These are phyloP conservation scores for Immersiporthe knoxdaviesiana DNA, from an alignment of 2,329 filamentous ascomycete species.

Conservation along the genomic window DNA sequence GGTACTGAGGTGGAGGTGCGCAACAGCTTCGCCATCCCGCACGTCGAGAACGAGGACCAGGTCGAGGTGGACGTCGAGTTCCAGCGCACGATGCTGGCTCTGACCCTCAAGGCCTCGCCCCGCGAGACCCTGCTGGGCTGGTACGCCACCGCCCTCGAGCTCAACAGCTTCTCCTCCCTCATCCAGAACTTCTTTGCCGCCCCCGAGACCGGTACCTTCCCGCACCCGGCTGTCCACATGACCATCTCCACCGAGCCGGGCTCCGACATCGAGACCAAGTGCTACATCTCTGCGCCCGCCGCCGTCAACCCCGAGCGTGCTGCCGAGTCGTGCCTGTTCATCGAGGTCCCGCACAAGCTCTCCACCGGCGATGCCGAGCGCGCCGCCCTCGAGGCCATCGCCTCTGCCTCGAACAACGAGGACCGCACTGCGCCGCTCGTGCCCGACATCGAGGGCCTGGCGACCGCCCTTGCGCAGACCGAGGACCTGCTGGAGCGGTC, in stretches of 20 bases:
- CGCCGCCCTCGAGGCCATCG: conserved; percentile 76
- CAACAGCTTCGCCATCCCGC: conserved; percentile 95
- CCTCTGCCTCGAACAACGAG: conserved; percentile 79
- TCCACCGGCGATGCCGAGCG: conserved; percentile 72
- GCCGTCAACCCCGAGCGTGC: conserved; percentile 94
- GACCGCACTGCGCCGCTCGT: conserved; percentile 72
- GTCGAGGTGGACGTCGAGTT: conserved; percentile 99
- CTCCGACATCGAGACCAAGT: conserved; percentile 84
- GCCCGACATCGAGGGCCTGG: conserved; percentile 87
- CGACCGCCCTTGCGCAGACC: conserved; percentile 84
- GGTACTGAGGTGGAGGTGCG: conserved; percentile 95
- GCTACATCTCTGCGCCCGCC: conserved; percentile 94
- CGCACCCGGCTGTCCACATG: conserved; percentile 95
- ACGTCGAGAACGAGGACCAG: conserved; percentile 98
- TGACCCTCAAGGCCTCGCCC: conserved; percentile 92
- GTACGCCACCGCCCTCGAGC: conserved; percentile 96
- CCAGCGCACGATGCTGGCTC: conserved; percentile 97
- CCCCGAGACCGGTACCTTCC: conserved; percentile 95
- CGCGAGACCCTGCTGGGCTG: conserved; percentile 94
- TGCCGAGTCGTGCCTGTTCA: conserved; percentile 95
- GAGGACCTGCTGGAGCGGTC: conserved; percentile 89
- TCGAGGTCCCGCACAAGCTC: conserved; percentile 94
- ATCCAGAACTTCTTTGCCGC: conserved; percentile 99
- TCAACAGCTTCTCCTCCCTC: conserved; percentile 97
- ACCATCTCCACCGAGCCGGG: conserved; percentile 91